A percentile compares a stretch with the other conserved stretches of the same genome.
These are phyloP conservation scores for Cylindrodendrum hubeiense DNA, from an alignment of 2,329 filamentous ascomycete species.

Conservation along the genomic window DNA sequence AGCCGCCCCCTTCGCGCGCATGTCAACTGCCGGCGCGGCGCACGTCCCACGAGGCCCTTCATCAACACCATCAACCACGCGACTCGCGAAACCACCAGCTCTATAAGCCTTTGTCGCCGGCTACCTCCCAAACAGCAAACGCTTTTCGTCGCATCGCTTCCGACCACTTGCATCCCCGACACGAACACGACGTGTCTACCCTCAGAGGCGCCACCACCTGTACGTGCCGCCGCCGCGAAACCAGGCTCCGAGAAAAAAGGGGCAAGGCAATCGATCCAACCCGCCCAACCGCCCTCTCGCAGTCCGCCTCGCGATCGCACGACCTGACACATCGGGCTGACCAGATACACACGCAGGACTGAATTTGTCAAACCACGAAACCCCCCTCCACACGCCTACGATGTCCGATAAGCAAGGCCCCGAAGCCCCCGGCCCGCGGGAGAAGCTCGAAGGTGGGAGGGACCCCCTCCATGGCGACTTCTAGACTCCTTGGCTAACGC, in stretches of 20 bases:
- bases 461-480: constrained; percentile 5
- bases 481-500: constrained; percentile 16
- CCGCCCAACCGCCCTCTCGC: constrained; percentile 1
- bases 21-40: constrained; percentile 16
- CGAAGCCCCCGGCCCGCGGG: constrained; percentile 66
- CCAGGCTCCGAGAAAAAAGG: constrained; percentile 16
- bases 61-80: constrained; percentile 16
- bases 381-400: constrained; percentile 20
- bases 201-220: constrained; percentile 6
- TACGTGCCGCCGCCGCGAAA: constrained; percentile 24
- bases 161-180: constrained; percentile 11
- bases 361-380: constrained; percentile 1
- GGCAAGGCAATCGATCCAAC: constrained; percentile 8
- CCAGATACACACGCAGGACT: constrained; percentile 9
- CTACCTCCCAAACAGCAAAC: constrained; percentile 13
- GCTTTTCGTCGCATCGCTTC: constrained; percentile 7
- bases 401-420: constrained; percentile 56
- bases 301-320: constrained; percentile 8
- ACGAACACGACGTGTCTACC: constrained; percentile 5
- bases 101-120: constrained; percentile 2
- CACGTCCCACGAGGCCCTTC: constrained; percentile 23
- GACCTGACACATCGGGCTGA: constrained; percentile 18
- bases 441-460: constrained; percentile 80
- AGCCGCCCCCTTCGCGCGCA: neutral
- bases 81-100: constrained; percentile 20